Base-by-base conservation (phyloP, 192 early-diverging fungal genomes). In the Rhizoclosmatium sp. region DNA sequence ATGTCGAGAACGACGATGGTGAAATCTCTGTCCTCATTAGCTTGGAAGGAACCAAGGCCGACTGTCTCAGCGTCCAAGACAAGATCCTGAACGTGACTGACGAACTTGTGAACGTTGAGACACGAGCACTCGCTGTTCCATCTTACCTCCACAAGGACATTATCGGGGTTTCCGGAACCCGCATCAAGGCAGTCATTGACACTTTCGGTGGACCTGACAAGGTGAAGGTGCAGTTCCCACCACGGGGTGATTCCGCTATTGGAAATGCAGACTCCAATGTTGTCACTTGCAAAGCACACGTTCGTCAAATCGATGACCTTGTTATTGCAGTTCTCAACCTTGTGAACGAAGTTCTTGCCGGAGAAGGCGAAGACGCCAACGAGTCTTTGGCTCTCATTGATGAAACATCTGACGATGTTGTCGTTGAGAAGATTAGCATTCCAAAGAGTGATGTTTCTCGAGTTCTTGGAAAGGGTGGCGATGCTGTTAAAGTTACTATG, bases 81-180 rank as follows among this genome's bases (percentile, higher is more conserved):
- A 68, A 67, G 46, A 88, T 89, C 46, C 71, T 71, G 39, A 74
- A 59, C 46, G 65, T 80, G 31, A 85, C 83, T 4, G 86, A 93
- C 66, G 89, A 92, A 31, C 83, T 87, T 71, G 87, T 83, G 56
- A 85, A 92, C 80, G 87, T 87, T 77, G 86, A 90, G 76, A 90
- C 89, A 5, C 54, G 91, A 3, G 74, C 71, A 2, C 79, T 96
- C n/a, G 49, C 72, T 54, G 90, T 97, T 70, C 95, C 95, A 0
- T 89, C 85, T 10, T 86, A 89, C 12, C 87, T 95, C 60, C 94
- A 97, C 79, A 89, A 92, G 14, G 86, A 89, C 54, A 82, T 98
- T 49, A 98, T 96, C 75, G 96, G 96, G 12, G 90, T 92, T 47
- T 89, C 87, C 59, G 95, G 95, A 45, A 76, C 87, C 7, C 80